phyloP scores from a whole-genome alignment of 345 rosid genomes.

The Citrus hindsii region DNA sequence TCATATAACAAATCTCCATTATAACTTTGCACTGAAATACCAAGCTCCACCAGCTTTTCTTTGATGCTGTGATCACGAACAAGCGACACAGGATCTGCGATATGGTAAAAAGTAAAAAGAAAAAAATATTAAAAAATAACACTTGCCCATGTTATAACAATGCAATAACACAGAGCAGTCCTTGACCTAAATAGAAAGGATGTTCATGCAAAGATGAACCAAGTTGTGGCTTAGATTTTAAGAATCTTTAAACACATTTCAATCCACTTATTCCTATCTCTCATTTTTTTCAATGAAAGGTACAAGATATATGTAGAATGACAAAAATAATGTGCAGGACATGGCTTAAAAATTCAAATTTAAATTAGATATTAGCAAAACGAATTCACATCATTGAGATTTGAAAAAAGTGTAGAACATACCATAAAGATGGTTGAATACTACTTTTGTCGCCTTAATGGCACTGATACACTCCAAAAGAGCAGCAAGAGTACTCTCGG shows the following conservation, averaged over 20 bases:
- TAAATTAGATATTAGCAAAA: constrained; percentile 3
- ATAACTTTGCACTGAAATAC: constrained; percentile 83
- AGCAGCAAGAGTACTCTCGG: constrained; percentile 59
- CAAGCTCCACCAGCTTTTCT: constrained; percentile 63
- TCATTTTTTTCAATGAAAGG: not conserved
- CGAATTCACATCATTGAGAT: not conserved
- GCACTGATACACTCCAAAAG: constrained; percentile 65
- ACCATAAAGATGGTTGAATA: constrained; percentile 92
- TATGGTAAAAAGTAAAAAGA: not conserved
- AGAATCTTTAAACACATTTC: not conserved
- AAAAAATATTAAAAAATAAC: not conserved
- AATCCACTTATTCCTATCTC: not conserved
- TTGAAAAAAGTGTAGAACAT: constrained; percentile 12
- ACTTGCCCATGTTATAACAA: not conserved
- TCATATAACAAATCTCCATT: constrained; percentile 87
- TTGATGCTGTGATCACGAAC: constrained; percentile 80
- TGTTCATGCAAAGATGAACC: not conserved
- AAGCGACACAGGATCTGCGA: constrained; percentile 74
- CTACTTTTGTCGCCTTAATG: constrained; percentile 67
- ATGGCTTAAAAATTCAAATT: not conserved
- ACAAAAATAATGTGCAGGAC: not conserved
- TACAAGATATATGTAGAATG: not conserved
- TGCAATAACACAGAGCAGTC: not conserved
- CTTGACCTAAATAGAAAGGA: not conserved
- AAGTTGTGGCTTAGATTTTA: not conserved